phyloP scores from a whole-genome alignment of 257 asterid species.

The Buddleja alternifolia region DNA sequence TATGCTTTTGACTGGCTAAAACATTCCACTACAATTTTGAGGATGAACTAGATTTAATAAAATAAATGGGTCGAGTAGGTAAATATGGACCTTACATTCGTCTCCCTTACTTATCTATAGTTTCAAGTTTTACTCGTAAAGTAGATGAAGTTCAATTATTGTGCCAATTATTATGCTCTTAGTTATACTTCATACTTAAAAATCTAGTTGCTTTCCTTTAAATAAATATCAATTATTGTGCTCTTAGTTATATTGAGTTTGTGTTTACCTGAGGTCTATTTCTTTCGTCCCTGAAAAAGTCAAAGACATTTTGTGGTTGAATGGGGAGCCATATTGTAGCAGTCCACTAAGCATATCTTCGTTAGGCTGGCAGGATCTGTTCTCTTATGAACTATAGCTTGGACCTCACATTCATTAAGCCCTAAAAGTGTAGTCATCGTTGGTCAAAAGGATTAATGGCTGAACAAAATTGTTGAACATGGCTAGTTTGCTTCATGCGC shows the following conservation, averaged over 20 bases:
- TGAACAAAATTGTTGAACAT: conserved; percentile 85
- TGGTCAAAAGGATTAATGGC: conserved; percentile 78
- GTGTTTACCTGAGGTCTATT: conserved; percentile 70
- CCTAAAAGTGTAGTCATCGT: conserved; percentile 73
- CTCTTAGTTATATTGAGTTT: no score
- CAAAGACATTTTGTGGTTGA: conserved; percentile 67
- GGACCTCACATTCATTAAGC: conserved; percentile 68
- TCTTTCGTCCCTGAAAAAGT: conserved; percentile 76
- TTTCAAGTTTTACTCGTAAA: no score
- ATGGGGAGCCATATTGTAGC: conserved; percentile 94
- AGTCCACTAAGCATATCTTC: conserved; percentile 84
- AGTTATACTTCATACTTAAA: no score
- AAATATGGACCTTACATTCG: no score
- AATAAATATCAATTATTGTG: not conserved
- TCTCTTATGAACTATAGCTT: conserved; percentile 71
- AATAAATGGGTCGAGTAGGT: no score
- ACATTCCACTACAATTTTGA: conserved; percentile 79
- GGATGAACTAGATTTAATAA: not conserved
- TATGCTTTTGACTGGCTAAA: conserved; percentile 81
- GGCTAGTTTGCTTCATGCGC: conserved; percentile 82
- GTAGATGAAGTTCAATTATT: no score
- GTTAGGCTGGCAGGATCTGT: conserved; percentile 82
- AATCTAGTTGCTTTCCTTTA: no score
- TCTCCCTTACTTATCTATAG: no score
- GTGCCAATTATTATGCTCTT: no score